Evolutionary conservation across 306 rosid species (phyloP), one percentile per base, ranked within the genome.

Genomic region (Carpinus fangiana): DNA sequence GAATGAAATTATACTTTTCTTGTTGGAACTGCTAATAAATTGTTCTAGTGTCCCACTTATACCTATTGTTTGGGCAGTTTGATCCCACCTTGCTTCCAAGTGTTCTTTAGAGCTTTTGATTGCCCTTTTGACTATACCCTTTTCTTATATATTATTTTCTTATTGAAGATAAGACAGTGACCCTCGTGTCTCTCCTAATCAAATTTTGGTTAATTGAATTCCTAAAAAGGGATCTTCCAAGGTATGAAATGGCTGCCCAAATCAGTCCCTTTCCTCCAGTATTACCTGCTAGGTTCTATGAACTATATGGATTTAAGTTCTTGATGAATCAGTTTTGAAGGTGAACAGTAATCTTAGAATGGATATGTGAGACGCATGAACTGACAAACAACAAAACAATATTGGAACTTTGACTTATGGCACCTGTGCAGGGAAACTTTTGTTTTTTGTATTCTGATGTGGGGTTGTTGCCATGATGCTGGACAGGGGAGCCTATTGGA

Each of bases 391-490:
- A 78, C 52, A 80, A 36, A 69, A 48, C 67, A 70, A 41, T 6
- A 38, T 57, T 74, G 70, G 73, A 67, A 80, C 81, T 71, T 82
- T 78, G 79, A 82, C 78, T 17, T 5, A 73, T 73, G 86, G 80
- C 68, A 87, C 81, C 85, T 56, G 46, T 38, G 66, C 51, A 75
- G 79, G 70, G 51, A 68, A 73, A 57, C 46, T 78, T 77, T 66
- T 72, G 75, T 67, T 60, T 83, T 85, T 75, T 46, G 64, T 82
- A 70, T 26, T 85, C 74, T 57, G 79, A 41, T 72, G 88, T 90
- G 91, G 93, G 87, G 92, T 88, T 89, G 90, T 88, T 90, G 84
- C 89, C 90, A 77, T 90, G 89, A 86, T 89, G 85, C 78, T 56
- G 75, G 89, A 86, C 90, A 87, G 68, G 69, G 72, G 73, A 78